Conservation (phyloP, 768 basidiomycete species). For the Suillus ampliporus region DNA sequence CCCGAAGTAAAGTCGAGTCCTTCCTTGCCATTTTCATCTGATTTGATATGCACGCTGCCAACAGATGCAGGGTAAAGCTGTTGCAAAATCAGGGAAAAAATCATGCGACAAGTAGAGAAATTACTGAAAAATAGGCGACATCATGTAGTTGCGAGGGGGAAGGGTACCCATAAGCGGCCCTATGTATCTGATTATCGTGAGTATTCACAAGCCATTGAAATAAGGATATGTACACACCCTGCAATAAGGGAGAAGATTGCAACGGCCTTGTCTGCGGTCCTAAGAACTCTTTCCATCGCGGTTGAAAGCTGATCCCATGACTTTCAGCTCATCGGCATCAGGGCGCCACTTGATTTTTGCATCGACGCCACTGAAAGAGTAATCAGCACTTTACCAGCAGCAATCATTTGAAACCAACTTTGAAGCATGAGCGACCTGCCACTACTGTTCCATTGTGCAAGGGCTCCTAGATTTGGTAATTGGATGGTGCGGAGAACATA, state of each 20-base stretch:
- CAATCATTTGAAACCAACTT: constrained; percentile 48
- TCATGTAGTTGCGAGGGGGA: constrained; percentile 34
- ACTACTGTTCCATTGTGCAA: constrained; percentile 38
- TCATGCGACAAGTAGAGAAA: no score
- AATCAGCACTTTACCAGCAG: not conserved
- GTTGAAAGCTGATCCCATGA: constrained; percentile 54
- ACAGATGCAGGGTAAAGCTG: constrained; percentile 21
- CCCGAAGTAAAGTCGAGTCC: constrained; percentile 21
- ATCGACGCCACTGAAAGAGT: constrained; percentile 50
- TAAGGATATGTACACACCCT: constrained; percentile 34
- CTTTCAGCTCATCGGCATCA: constrained; percentile 50
- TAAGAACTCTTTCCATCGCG: constrained; percentile 56
- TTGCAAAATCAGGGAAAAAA: not conserved
- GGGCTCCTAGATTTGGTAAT: constrained; percentile 32
- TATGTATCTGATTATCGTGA: constrained; percentile 27
- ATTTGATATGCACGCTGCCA: constrained; percentile 26
- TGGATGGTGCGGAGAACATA: constrained; percentile 20
- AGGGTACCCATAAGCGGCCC: constrained; percentile 18
- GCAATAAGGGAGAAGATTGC: constrained; percentile 49
- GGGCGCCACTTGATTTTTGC: constrained; percentile 65
- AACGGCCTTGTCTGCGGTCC: constrained; percentile 60
- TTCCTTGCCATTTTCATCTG: constrained; percentile 14
- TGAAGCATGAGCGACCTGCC: constrained; percentile 58
- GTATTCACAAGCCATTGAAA: not conserved
- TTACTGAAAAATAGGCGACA: constrained; percentile 40